Base-by-base conservation (phyloP, 2,329 filamentous ascomycete genomes). In the Ophiostoma pallidulum region DNA sequence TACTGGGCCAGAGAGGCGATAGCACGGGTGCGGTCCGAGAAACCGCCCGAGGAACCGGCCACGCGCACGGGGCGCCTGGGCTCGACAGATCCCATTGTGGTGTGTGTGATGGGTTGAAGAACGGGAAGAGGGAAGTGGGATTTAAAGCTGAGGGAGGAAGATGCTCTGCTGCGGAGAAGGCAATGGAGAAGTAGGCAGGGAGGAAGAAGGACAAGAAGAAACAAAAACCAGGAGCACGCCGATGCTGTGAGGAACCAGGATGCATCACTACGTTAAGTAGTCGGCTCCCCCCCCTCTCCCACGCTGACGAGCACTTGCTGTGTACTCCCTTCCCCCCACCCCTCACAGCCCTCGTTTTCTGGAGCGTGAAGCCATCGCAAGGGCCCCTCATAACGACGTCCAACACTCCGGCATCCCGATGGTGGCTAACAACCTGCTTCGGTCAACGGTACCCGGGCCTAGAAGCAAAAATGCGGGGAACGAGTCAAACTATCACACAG, bases 11-110 rank as follows among this genome's bases (percentile, higher is more conserved):
- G 59, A 28, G 64, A 63, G 24, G 59, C 54, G 46, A 68, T 68
- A 48, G 66, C 66, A 18, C 65, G 61, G 50, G 68, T 64, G 31
- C 67, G 61, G 54, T 69, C 67, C 18, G 65, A 66, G 58, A 69
- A 35, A 26, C 66, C 66, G 24, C 67, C 66, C 14, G 65, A 68
- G 37, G 66, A 62, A 48, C 66, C 66, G 47, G 65, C 66, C 51
- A 70, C 65, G 51, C 64, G 64, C 51, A 69, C 64, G 8, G 65
- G 60, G 50, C 63, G 58, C 51, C 62, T 64, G n/a, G 47, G 47
- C 31, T 45, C 19, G 33, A 45, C 24, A 35, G 47, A 49, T 22
- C 41, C 47, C 43, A 47, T 49, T 20, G 33, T 48, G 26, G 36
- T 29, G 16, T 36, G 29, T 28, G 36, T 24, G 18, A 28, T 10